These are phyloP conservation scores for Aureobasidium sp. DNA, from an alignment of 2,329 filamentous ascomycete genomes.

Conservation along the genomic window DNA sequence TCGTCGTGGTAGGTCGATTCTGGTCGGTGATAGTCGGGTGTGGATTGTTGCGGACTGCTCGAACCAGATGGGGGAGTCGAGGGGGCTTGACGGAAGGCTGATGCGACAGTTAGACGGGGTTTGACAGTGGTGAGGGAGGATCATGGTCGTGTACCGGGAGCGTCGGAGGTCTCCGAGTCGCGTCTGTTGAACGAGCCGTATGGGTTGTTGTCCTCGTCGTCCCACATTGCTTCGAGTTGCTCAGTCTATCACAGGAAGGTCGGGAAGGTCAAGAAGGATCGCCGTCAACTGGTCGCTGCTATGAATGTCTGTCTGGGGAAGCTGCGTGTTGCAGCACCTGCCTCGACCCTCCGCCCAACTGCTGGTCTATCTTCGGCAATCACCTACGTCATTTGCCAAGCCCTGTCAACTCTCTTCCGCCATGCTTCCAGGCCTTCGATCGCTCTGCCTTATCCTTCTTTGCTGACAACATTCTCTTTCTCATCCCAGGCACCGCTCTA, in stretches of 20 bases:
- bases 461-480: background rate
- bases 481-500: too few relatives aligned
- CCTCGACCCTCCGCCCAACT: background rate
- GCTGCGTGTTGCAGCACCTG: background rate
- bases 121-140: background rate
- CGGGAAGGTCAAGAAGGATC: background rate
- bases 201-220: conserved; percentile 98
- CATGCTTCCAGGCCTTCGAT: background rate
- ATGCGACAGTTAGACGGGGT: background rate
- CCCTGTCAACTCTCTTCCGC: background rate
- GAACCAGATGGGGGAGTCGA: conserved; percentile 21
- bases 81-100: conserved; percentile 8
- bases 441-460: background rate
- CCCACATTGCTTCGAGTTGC: conserved; percentile 62
- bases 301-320: background rate
- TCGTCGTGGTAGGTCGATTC: conserved; percentile 8
- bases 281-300: background rate
- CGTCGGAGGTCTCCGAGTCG: conserved; percentile 66
- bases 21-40: conserved; percentile 2
- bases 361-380: conserved; percentile 5
- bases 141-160: conserved; percentile 37
- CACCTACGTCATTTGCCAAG: conserved; percentile 8
- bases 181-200: conserved; percentile 90
- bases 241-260: conserved; percentile 3
- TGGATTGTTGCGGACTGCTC: conserved; percentile 4